Base-by-base conservation (phyloP, 352 stramenopile species). In the Paralagenidium karlingii region DNA sequence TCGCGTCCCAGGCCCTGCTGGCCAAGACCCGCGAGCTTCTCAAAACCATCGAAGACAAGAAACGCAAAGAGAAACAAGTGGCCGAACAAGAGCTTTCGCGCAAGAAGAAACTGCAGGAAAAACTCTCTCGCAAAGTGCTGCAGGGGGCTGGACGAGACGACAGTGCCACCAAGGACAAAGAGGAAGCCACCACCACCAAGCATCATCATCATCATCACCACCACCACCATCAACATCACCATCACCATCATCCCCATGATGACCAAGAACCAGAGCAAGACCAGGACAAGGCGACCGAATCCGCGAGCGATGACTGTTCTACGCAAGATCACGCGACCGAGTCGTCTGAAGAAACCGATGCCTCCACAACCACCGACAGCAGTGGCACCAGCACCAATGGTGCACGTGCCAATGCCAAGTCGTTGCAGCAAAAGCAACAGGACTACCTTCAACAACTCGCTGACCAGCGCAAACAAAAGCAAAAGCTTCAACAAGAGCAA, bases 21-120 rank as follows among this genome's bases (percentile, higher is more conserved):
- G n/a, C n/a, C 45, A 83, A 83, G 53, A 68, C 79, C 34, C 66
- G 62, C 16, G 62, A 76, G 16, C 82, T 68, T 27, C 82, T 84
- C 37, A 74, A 71, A 18, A 68, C 69, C 11, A 45, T 87, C 5
- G 74, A 83, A 52, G 68, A 82, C 24, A 78, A 82, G 38, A 84
- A 82, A 51, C 46, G 58, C 2, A 64, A 67, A n/a, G 61, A 82
- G 43, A 75, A 70, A 16, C 63, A 82, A 28, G 55, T 69, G 1
- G 55, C 65, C 24, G 56, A 38, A 11, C 53, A 54, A 29, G 43
- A 71, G 12, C 59, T 79, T 31, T 45, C 53, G 32, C 55, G 71
- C 10, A 64, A 76, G 39, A 59, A 73, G 22, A 77, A 79, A 19
- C 51, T 68, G 16, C 73, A 80, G 18, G 55, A 70, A 21, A 84